phyloP scores from a whole-genome alignment of 345 rosid species.

The Lepidium didymum region DNA sequence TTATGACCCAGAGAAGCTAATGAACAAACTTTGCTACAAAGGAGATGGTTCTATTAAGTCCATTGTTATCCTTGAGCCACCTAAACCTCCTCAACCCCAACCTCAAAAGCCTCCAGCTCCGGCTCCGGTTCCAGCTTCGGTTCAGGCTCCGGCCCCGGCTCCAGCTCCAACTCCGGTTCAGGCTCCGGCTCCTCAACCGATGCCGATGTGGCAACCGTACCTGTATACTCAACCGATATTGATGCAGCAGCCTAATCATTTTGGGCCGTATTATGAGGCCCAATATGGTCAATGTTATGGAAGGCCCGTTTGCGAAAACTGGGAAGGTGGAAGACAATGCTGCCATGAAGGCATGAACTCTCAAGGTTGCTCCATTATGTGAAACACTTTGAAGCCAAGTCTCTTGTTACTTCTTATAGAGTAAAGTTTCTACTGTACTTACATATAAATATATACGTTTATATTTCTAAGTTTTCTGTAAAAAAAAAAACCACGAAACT shows the following conservation, averaged over 20 bases:
- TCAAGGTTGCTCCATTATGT: slow-evolving; percentile 42
- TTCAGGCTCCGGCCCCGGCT: neutral
- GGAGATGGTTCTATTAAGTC: slow-evolving; percentile 47
- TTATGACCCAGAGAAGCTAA: slow-evolving; percentile 61
- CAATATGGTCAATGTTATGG: slow-evolving; percentile 24
- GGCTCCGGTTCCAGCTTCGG: neutral
- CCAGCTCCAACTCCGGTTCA: neutral
- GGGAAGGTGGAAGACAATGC: slow-evolving; percentile 32
- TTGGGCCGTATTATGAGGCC: slow-evolving; percentile 32
- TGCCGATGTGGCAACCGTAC: slow-evolving; percentile 9
- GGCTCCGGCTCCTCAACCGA: neutral
- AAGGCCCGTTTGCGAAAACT: slow-evolving; percentile 46
- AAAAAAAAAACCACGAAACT: too few species aligned
- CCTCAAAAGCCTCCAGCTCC: slow-evolving; percentile 1
- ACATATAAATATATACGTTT: neutral
- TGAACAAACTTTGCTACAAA: slow-evolving; percentile 42
- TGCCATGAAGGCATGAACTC: slow-evolving; percentile 29
- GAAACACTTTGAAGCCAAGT: slow-evolving; percentile 3
- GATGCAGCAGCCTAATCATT: neutral
- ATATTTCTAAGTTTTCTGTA: neutral
- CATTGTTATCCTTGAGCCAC: slow-evolving; percentile 33
- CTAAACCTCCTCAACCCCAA: slow-evolving; percentile 17
- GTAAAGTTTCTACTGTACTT: neutral
- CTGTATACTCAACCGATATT: neutral
- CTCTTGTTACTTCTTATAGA: neutral